Base-by-base conservation (phyloP, 495 filamentous ascomycete species). In the Trichoderma reesei region DNA sequence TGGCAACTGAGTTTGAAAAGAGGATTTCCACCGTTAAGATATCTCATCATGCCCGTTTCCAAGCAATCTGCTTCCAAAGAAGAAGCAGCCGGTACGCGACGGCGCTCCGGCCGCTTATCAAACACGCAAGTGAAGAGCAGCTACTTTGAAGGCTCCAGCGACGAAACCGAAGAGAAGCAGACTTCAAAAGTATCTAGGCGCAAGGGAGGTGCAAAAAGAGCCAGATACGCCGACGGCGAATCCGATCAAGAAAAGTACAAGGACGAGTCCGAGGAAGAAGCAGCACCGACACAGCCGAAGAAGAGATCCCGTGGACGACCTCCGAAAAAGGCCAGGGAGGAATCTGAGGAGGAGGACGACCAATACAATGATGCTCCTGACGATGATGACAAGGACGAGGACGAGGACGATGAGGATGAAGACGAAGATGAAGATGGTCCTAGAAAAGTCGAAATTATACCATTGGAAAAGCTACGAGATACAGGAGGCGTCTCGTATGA, bases 401-500 rank as follows among this genome's bases (percentile, higher is more conserved):
- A 54, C 11, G 63, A 68, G 8, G 66, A 65, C 18, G 70, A 73
- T 5, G 66, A 69, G 4, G 69, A 76, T 16, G 74, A 76, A 2
- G 71, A 76, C 5, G 67, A 73, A 2, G 76, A 79, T 60, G 68
- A 68, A 13, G 72, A 74, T 26, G 73, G 73, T 16, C 68, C 69
- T 6, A 69, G 72, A 38, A 71, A 74, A 10, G 71, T 78, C 33
- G 78, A 74, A 13, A 83, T 91, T 69, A 87, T 90, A 67, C 82
- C 86, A 56, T 83, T 87, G 56, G 86, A 85, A 33, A 86, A 90
- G 73, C 79, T 90, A 7, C 81, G 90, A 64, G 85, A 85, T 46
- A 79, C 83, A 11, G 88, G 85, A 7, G 80, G 83, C 11, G 79
- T 85, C 7, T 80, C 81, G 0, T 96, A 96, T 75, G 71, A 77